Percentiles rank a stretch among this genome's conserved stretches.
Conservation (phyloP, 352 stramenopile species). For the Saprolegnia parasitica region DNA sequence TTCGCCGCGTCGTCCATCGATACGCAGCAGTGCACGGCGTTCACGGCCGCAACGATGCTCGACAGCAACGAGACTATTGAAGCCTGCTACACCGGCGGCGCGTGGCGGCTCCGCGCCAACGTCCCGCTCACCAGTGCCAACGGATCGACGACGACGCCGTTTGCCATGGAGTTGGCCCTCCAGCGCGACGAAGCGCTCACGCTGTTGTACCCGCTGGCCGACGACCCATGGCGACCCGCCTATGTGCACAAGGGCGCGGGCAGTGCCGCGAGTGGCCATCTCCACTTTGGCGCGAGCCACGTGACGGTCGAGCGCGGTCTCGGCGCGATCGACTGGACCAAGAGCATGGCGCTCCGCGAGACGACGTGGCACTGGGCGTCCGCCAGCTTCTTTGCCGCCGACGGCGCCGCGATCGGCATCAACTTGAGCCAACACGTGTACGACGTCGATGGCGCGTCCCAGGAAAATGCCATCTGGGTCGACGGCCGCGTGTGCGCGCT, state of each 20-base stretch:
- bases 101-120: constrained; percentile 34
- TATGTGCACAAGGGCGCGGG: constrained; percentile 46
- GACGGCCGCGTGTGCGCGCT: constrained; percentile 39
- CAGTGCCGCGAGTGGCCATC: constrained; percentile 32
- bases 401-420: constrained; percentile 37
- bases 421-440: constrained; percentile 47
- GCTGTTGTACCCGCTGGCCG: constrained; percentile 41
- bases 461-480: constrained; percentile 51
- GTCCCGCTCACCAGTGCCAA: constrained; percentile 31
- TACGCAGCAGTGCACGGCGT: constrained; percentile 33
- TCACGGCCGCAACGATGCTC: constrained; percentile 6
- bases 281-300: constrained; percentile 31
- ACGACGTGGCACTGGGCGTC: constrained; percentile 46
- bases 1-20: constrained; percentile 46
- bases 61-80: constrained; percentile 28
- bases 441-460: constrained; percentile 46
- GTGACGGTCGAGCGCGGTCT: constrained; percentile 26
- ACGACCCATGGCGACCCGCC: constrained; percentile 39
- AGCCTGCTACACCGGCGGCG: constrained; percentile 35
- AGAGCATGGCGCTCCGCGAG: constrained; percentile 39
- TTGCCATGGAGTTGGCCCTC: constrained; percentile 33
- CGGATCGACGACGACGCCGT: constrained; percentile 7
- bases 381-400: constrained; percentile 34
- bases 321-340: constrained; percentile 43
- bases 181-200: constrained; percentile 35